phyloP scores from a whole-genome alignment of 495 filamentous ascomycete genomes.

The Rusavskia elegans region DNA sequence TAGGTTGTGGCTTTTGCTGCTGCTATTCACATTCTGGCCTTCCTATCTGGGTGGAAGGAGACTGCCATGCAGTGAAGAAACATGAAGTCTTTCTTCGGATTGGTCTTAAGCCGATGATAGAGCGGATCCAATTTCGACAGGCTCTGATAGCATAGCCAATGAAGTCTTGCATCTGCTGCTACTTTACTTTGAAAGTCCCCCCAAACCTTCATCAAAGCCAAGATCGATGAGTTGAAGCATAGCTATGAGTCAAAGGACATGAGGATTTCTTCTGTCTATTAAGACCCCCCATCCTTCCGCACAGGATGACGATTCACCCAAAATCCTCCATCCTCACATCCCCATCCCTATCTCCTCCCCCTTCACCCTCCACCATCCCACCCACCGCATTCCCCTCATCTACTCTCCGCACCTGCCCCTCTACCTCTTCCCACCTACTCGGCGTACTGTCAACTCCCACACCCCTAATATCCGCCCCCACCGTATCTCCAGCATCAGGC shows the following conservation, averaged over 20 bases:
- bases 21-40: neutral
- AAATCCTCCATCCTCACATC: neutral
- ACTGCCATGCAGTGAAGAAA: neutral
- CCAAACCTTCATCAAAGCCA: too few relatives aligned
- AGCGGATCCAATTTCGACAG: too few relatives aligned
- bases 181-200: too few relatives aligned
- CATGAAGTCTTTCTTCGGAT: neutral
- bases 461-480: neutral
- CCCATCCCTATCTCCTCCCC: neutral
- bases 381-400: neutral
- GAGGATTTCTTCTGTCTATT: too few relatives aligned
- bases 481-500: neutral
- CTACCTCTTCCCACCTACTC: neutral
- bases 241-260: too few relatives aligned
- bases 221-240: too few relatives aligned
- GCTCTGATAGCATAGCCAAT: too few relatives aligned
- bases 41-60: neutral
- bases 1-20: slow-evolving; percentile 25
- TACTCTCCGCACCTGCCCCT: neutral
- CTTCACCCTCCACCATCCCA: neutral
- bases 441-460: neutral
- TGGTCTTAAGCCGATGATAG: too few relatives aligned
- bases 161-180: too few relatives aligned
- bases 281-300: too few relatives aligned
- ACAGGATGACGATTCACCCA: neutral